Percentiles rank a stretch among this genome's conserved stretches.
Conservation (phyloP, 225 moss, liverwort and hornwort genomes). For the Polytrichum commune region DNA sequence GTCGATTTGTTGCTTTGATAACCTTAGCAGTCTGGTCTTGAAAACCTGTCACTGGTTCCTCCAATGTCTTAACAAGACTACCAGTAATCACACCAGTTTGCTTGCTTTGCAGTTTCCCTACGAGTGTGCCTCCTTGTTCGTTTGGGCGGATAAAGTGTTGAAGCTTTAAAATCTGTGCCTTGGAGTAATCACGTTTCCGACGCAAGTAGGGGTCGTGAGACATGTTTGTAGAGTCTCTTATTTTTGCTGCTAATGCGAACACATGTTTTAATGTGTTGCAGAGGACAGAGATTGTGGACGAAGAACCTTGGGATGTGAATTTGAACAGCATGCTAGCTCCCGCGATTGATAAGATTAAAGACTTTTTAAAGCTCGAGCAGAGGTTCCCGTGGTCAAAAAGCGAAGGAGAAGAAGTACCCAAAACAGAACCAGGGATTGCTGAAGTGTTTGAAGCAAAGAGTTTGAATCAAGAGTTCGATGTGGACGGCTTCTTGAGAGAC, state of each 20-base stretch:
- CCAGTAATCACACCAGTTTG: too few species aligned
- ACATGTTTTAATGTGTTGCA: constrained; percentile 25
- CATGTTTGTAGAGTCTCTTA: too few species aligned
- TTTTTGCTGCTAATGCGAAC: neutral
- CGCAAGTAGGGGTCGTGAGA: too few species aligned
- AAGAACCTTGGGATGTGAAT: constrained; percentile 72
- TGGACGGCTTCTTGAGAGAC: constrained; percentile 65
- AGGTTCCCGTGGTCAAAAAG: constrained; percentile 43
- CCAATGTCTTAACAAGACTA: too few species aligned
- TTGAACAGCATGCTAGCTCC: constrained; percentile 79
- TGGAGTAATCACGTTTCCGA: too few species aligned
- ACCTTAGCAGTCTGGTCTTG: too few species aligned
- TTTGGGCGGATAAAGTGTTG: too few species aligned
- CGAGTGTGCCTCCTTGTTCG: too few species aligned
- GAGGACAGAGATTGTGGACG: constrained; percentile 93
- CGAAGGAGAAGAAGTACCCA: constrained; percentile 16
- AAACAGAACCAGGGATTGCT: constrained; percentile 18
- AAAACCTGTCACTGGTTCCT: too few species aligned
- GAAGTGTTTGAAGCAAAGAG: constrained; percentile 20
- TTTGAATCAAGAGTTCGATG: constrained; percentile 65
- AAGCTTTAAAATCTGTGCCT: too few species aligned
- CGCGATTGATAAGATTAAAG: constrained; percentile 79
- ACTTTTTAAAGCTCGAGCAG: constrained; percentile 60
- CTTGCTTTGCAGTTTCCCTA: too few species aligned
- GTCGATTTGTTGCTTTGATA: too few species aligned